Evolutionary conservation across 208 protist genomes (phyloP).

Genomic region (Strigomonas culicis): DNA sequence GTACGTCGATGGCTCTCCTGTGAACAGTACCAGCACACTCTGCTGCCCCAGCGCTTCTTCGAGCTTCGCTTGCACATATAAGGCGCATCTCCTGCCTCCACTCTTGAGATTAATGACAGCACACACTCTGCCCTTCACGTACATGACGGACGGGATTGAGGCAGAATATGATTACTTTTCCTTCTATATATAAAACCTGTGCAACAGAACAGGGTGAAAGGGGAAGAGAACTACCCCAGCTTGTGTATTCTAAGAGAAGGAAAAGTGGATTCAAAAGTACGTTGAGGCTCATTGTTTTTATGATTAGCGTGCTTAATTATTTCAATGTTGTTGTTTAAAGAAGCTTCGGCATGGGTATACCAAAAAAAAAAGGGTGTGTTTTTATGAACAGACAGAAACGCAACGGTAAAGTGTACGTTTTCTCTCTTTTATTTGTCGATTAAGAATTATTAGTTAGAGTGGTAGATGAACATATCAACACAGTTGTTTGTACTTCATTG

Average conservation of each 20-base stretch:
- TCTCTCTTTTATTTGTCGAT: background rate
- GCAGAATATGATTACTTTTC: background rate
- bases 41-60: conserved; percentile 21
- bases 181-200: too few species aligned
- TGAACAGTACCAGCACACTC: conserved; percentile 39
- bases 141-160: background rate
- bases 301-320: background rate
- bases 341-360: too few species aligned
- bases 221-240: too few species aligned
- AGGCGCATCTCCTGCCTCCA: conserved; percentile 25
- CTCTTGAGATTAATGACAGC: conserved; percentile 50
- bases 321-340: too few species aligned
- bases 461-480: too few species aligned
- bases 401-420: too few species aligned
- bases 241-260: background rate
- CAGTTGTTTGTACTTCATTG: background rate
- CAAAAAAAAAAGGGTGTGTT: too few species aligned
- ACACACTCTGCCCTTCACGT: conserved; percentile 1
- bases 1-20: conserved; percentile 11
- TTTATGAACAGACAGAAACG: background rate
- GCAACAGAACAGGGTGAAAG: too few species aligned
- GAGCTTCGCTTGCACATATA: conserved; percentile 34
- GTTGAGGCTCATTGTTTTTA: background rate
- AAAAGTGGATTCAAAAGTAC: background rate
- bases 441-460: background rate